Conservation (phyloP, 306 rosid genomes). For the Lotus japonicus region DNA sequence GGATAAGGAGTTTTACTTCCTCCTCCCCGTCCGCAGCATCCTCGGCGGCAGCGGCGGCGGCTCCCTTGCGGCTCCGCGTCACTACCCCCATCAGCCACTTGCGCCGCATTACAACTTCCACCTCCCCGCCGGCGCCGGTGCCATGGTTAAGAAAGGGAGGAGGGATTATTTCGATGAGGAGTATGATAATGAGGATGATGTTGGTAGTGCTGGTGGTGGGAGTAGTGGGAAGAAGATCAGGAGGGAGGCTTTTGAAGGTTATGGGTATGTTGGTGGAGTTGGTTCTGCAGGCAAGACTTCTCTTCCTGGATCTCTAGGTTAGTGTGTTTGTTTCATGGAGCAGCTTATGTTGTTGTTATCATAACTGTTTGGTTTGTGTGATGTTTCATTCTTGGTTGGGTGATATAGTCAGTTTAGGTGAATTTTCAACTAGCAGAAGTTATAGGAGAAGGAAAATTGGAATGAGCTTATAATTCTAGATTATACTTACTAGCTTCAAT, state of each 20-base stretch:
- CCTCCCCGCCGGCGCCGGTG: not conserved
- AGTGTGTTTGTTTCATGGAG: conserved; percentile 10
- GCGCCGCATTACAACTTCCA: conserved; percentile 10
- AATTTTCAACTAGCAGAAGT: no score
- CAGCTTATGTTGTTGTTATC: not conserved
- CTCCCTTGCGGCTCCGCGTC: conserved; percentile 32
- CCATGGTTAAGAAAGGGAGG: conserved; percentile 50
- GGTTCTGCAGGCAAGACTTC: conserved; percentile 64
- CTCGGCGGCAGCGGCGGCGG: conserved; percentile 54
- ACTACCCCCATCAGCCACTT: conserved; percentile 17
- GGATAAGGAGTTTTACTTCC: conserved; percentile 88
- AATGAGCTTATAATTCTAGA: no score
- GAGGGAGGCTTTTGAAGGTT: conserved; percentile 68
- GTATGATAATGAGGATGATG: conserved; percentile 73
- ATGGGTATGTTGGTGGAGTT: conserved; percentile 48
- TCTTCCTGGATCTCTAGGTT: conserved; percentile 53
- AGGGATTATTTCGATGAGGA: conserved; percentile 72
- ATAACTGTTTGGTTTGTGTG: not conserved
- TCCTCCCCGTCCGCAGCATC: conserved; percentile 75
- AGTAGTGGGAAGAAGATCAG: conserved; percentile 68
- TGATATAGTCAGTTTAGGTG: not conserved
- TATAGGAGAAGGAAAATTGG: no score
- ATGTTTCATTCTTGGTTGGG: not conserved
- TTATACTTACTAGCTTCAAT: no score
- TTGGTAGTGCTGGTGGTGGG: conserved; percentile 30